phyloP scores from a whole-genome alignment of 2,329 filamentous ascomycete genomes.

The Sporothrix inflata region DNA sequence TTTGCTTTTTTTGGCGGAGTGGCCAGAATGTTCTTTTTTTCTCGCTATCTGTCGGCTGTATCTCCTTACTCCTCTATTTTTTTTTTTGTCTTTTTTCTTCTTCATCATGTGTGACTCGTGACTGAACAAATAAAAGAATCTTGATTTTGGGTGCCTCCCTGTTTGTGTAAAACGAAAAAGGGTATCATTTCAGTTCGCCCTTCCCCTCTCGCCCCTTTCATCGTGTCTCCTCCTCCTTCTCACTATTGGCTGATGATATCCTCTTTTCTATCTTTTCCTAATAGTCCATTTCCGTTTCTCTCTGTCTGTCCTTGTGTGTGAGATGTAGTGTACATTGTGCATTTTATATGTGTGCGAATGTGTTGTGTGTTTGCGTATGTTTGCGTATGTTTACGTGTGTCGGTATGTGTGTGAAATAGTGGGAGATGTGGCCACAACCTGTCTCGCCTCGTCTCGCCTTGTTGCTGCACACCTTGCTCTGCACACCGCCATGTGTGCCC shows the following conservation, averaged over 20 bases:
- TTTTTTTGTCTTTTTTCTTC: not conserved
- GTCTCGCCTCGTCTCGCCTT: not conserved
- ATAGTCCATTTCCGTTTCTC: not conserved
- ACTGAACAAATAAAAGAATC: slow-evolving; percentile 13
- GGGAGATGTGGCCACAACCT: not conserved
- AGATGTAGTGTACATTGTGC: slow-evolving; percentile 1
- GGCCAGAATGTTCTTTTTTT: not conserved
- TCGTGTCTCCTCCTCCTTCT: not conserved
- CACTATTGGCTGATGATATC: slow-evolving; percentile 1
- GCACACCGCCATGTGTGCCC: slow-evolving; percentile 9
- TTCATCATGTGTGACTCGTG: not conserved
- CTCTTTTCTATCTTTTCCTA: not conserved
- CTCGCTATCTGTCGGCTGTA: not conserved
- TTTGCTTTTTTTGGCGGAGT: not conserved
- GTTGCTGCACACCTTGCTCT: not conserved
- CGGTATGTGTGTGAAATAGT: not conserved
- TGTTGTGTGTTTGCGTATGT: not conserved
- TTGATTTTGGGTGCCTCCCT: slow-evolving; percentile 22
- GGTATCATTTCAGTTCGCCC: slow-evolving; percentile 32
- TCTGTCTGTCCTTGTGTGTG: not conserved
- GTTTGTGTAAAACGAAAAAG: slow-evolving; percentile 33
- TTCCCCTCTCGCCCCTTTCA: not conserved
- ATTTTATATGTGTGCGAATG: not conserved
- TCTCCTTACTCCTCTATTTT: not conserved
- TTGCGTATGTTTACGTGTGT: not conserved